These are phyloP conservation scores for Thraustochytrium sp. DNA, from an alignment of 352 stramenopile species.

Conservation along the genomic window DNA sequence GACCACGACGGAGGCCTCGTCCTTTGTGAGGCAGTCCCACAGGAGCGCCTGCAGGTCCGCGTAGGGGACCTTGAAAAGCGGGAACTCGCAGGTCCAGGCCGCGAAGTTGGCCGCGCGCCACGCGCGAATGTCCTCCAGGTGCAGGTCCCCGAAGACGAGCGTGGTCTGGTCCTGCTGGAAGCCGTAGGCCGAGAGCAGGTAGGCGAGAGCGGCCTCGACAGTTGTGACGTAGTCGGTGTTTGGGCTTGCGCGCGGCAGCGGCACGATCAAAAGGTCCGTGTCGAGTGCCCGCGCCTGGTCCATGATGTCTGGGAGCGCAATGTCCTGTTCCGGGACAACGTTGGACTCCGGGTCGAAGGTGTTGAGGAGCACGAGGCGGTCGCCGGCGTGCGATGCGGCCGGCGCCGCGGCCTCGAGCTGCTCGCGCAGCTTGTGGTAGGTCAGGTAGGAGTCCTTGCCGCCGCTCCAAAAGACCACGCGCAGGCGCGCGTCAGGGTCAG, in stretches of 20 bases:
- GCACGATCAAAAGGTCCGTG: not conserved
- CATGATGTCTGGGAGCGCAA: not conserved
- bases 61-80: conserved; percentile 18
- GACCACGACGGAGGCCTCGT: not conserved
- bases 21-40: not conserved
- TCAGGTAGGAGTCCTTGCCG: conserved; percentile 39
- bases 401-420: not conserved
- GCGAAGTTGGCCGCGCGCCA: conserved; percentile 9
- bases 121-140: conserved; percentile 28
- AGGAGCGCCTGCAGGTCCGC: not conserved
- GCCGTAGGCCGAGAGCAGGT: not conserved
- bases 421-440: not conserved
- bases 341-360: conserved; percentile 7
- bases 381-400: too few relatives aligned
- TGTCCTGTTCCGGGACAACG: conserved; percentile 19
- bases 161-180: not conserved
- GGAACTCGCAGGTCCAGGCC: not conserved
- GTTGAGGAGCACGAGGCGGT: not conserved
- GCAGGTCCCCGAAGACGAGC: conserved; percentile 30
- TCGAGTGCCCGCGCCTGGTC: conserved; percentile 1
- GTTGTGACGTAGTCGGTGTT: not conserved
- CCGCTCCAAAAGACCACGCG: conserved; percentile 20
- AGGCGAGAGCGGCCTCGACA: not conserved
- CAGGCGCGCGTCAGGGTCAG: not conserved
- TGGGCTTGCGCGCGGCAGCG: not conserved